phyloP scores from a whole-genome alignment of 306 rosid species.

The Lotus japonicus region DNA sequence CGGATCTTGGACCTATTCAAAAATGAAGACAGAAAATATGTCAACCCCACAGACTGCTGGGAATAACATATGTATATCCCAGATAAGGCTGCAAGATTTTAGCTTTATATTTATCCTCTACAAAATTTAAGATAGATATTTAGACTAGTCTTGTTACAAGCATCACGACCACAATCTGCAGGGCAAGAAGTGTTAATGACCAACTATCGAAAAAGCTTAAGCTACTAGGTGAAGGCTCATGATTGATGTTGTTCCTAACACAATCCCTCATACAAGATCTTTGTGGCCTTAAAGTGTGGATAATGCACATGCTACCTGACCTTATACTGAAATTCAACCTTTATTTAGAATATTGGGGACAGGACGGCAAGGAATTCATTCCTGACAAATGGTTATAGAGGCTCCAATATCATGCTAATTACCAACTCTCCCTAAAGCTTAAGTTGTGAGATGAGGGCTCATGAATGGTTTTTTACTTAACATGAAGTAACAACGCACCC shows the following conservation, averaged over 20 bases:
- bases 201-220: not conserved
- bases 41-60: slow-evolving; percentile 12
- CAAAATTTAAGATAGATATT: slow-evolving; percentile 11
- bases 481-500: not conserved
- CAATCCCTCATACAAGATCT: not conserved
- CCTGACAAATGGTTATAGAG: not conserved
- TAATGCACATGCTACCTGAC: not conserved
- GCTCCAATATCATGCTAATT: not conserved
- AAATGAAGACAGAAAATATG: slow-evolving; percentile 25
- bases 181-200: not conserved
- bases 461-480: not conserved
- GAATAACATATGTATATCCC: slow-evolving; percentile 14
- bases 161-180: not conserved
- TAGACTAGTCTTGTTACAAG: not conserved
- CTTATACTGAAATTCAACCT: not conserved
- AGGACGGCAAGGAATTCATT: not conserved
- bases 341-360: not conserved
- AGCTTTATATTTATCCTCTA: not conserved
- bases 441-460: not conserved
- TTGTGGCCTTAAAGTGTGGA: not conserved
- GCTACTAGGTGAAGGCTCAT: not conserved
- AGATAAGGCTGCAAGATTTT: not conserved
- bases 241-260: not conserved
- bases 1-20: slow-evolving; percentile 83
- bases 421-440: not conserved